Evolutionary conservation across 495 filamentous ascomycete species (phyloP).

Genomic region (Barbatosphaeria neglecta): DNA sequence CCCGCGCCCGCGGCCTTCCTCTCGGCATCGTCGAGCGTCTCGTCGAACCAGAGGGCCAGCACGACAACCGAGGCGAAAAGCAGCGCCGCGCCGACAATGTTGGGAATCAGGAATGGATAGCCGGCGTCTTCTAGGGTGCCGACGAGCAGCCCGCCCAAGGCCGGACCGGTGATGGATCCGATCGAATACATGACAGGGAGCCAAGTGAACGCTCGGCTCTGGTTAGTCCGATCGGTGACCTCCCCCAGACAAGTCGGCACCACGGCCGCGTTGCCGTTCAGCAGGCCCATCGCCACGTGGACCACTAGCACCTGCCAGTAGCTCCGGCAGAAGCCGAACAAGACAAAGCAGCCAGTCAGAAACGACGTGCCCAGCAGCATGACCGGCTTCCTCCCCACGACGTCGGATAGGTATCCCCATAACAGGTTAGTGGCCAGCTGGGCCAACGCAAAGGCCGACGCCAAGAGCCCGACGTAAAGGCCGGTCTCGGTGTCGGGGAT

Average conservation of each 20-base stretch:
- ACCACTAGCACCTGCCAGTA: constrained; percentile 74
- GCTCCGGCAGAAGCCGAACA: constrained; percentile 77
- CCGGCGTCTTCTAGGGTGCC: constrained; percentile 38
- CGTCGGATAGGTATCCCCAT: constrained; percentile 87
- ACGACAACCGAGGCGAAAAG: constrained; percentile 63
- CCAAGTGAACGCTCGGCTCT: constrained; percentile 82
- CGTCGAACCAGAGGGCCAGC: constrained; percentile 66
- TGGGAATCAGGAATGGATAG: constrained; percentile 80
- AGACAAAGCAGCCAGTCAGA: constrained; percentile 68
- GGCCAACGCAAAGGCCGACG: constrained; percentile 81
- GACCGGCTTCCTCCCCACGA: constrained; percentile 84
- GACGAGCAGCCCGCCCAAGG: constrained; percentile 76
- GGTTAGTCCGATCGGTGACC: constrained; percentile 89
- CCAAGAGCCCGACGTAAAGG: constrained; percentile 81
- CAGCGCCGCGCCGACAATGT: constrained; percentile 59
- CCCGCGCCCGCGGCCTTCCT: constrained; percentile 9
- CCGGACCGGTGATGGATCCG: constrained; percentile 83
- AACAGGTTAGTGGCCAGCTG: constrained; percentile 87
- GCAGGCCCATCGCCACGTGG: constrained; percentile 79
- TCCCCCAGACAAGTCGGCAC: constrained; percentile 91
- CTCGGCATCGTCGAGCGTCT: constrained; percentile 70
- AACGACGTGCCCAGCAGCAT: constrained; percentile 77
- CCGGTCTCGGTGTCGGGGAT: constrained; percentile 61
- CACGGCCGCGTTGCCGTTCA: constrained; percentile 80
- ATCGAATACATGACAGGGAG: constrained; percentile 88